These are phyloP conservation scores for Colletotrichum caudatum DNA, from an alignment of 2,329 filamentous ascomycete genomes.

Conservation along the genomic window DNA sequence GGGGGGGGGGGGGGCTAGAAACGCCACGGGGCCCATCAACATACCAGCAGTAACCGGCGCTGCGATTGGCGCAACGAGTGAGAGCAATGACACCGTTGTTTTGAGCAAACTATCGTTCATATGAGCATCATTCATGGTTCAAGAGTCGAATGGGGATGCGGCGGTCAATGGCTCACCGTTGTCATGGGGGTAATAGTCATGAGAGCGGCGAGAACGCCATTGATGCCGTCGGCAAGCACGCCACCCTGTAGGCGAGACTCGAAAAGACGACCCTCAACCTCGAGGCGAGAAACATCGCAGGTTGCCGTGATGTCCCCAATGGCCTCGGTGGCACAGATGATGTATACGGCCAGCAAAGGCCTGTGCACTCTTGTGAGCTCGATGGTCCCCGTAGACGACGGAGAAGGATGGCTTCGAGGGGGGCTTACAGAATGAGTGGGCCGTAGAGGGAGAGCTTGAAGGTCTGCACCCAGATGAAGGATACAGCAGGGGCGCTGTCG, in stretches of 20 bases:
- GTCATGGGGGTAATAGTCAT: constrained; percentile 86
- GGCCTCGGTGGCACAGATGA: constrained; percentile 82
- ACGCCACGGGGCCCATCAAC: background rate
- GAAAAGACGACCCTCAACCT: constrained; percentile 78
- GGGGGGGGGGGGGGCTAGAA: no score
- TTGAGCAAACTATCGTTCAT: constrained; percentile 71
- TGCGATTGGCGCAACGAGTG: constrained; percentile 84
- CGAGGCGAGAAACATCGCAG: constrained; percentile 81
- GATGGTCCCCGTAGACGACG: background rate
- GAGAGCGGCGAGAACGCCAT: constrained; percentile 79
- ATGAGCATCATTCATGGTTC: background rate
- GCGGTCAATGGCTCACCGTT: constrained; percentile 52
- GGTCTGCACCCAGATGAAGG: constrained; percentile 84
- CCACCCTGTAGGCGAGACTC: constrained; percentile 84
- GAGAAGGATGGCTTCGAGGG: background rate
- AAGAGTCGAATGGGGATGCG: background rate
- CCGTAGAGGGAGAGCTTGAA: constrained; percentile 80
- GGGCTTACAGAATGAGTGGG: constrained; percentile 70
- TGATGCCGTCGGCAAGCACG: constrained; percentile 81
- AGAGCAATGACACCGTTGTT: constrained; percentile 89
- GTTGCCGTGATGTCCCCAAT: constrained; percentile 86
- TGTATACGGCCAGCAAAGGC: constrained; percentile 75
- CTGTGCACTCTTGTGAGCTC: constrained; percentile 2
- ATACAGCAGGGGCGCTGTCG: constrained; percentile 75
- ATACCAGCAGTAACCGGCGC: constrained; percentile 78